Evolutionary conservation across 2,329 filamentous ascomycete genomes (phyloP), one percentile per base, ranked within the genome.

Genomic region (Aspergillus spinulosporus): DNA sequence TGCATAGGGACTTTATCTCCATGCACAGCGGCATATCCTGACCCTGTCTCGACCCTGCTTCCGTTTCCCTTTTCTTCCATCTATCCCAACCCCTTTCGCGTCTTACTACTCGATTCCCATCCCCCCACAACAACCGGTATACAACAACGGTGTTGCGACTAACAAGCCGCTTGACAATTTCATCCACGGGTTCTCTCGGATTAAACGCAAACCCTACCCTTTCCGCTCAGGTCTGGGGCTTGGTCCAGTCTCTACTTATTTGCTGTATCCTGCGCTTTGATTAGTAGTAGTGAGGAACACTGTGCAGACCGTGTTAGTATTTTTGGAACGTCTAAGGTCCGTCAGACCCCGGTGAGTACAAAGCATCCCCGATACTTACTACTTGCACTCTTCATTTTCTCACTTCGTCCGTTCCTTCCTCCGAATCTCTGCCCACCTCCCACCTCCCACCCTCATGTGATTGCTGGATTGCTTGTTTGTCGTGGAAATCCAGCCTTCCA

Each of bases 271-370:
- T 62, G 49, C 49, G 45, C 42, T 50, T 47, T 46, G 21, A 21
- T 21, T 21, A 29, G 14, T 47, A 29, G 47, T 59, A 59, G 59
- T 58, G 55, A 59, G 52, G 14, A 47, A 34, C 49, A 48, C 42
- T 44, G 49, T 29, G 44, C 31, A 47, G 29, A 14, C 15, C 8
- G 43, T 21, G 8, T 52, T 52, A 34, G 56, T 59, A 60, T 57
- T 57, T 56, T 58, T 60, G 53, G 56, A 57, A 55, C 48, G 52
- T 49, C 29, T 48, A 49, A 56, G 53, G 29, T 39, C 58, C 47
- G 58, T 56, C 55, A 58, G 48, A 51, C 43, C 44, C 56, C 58
- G 54, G 54, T 58, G 45, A 59, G 57, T 50, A 53, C 55, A 61
- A 58, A 52, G 44, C 49, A 52, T 53, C 51, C 51, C 49, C 55